phyloP scores from a whole-genome alignment of 176 grass and related monocot species.

The Cymbopogon citratus region DNA sequence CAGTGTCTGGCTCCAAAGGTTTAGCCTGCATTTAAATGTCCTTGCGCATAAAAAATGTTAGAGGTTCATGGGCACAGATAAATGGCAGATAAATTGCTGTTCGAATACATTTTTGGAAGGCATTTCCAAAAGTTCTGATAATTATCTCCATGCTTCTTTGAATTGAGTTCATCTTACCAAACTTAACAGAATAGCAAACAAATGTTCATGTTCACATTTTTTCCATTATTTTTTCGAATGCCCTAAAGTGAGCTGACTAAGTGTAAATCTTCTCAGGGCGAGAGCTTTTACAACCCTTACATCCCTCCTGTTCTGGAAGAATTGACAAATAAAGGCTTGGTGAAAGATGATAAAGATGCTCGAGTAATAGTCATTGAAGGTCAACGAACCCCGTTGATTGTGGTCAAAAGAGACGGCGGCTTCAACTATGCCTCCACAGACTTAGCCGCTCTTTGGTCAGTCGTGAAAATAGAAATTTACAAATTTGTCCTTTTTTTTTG shows the following conservation, averaged over 20 bases:
- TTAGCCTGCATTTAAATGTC: background rate
- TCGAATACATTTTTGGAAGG: background rate
- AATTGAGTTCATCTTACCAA: background rate
- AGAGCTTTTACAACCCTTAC: slow-evolving; percentile 90
- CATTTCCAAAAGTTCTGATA: background rate
- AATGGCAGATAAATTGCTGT: background rate
- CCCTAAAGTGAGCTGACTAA: background rate
- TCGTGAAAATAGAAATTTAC: too few species aligned
- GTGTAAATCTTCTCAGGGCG: slow-evolving; percentile 42
- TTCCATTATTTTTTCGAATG: background rate
- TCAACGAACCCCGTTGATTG: slow-evolving; percentile 63
- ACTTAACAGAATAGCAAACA: background rate
- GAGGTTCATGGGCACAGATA: background rate
- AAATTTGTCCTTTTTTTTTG: too few species aligned
- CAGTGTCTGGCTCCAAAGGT: background rate
- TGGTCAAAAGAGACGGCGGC: slow-evolving; percentile 79
- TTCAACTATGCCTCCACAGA: slow-evolving; percentile 94
- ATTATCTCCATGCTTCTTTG: background rate
- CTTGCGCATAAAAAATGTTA: background rate
- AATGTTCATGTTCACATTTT: background rate
- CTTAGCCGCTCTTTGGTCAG: slow-evolving; percentile 73
- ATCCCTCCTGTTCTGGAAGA: slow-evolving; percentile 62
- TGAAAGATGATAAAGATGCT: slow-evolving; percentile 59
- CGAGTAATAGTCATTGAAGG: slow-evolving; percentile 58
- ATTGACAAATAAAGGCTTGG: slow-evolving; percentile 49